Evolutionary conservation across 2,329 filamentous ascomycete genomes (phyloP), one percentile per base, ranked within the genome.

Genomic region (Arthroderma sp.): DNA sequence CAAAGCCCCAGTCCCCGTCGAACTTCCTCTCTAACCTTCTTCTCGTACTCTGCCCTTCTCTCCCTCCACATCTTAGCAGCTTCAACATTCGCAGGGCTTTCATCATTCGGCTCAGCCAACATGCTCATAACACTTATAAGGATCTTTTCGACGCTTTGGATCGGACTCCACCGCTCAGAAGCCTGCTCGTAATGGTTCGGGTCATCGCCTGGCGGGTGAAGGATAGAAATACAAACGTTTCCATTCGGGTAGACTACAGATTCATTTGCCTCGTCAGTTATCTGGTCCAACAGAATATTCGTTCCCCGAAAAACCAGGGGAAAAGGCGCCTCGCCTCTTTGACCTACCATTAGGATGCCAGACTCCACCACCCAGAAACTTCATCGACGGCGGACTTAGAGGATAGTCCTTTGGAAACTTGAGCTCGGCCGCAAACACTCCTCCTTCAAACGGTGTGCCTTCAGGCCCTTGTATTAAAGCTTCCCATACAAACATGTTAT

Each of bases 341-440:
- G 38, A 59, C 70, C 34, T 65, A 94, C 88, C 86, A 63, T 98
- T 98, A 0, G 91, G 91, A 70, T 98, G 91, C 79, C 88, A 96
- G 54, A 98, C 80, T 32, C 63, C 64, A 58, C 93, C 86, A 44
- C 85, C 85, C 43, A 93, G 71, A 65, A 98, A 98, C 64, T 83
- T 86, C 89, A 98, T 96, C 36, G 83, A 87, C 6, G 91, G 91
- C 50, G 91, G 91, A 54, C 88, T 84, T 4, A 96, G 77, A n/a
- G 91, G 91, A 59, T 98, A 98, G 65, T 98, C 91, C 60, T 84
- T 85, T 4, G 91, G 89, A 59, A 98, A 98, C 58, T 82, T 87
- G 56, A 98, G 77, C 66, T 94, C 87, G 28, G 91, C 91, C 36
- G 88, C 86, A 63, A 96, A 98, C 48, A 98, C 79, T 43, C 91